Percentiles rank a stretch among this genome's conserved stretches.
phyloP scores from a whole-genome alignment of 1,284 basidiomycete species.

The Stygiomarasmius scandens region DNA sequence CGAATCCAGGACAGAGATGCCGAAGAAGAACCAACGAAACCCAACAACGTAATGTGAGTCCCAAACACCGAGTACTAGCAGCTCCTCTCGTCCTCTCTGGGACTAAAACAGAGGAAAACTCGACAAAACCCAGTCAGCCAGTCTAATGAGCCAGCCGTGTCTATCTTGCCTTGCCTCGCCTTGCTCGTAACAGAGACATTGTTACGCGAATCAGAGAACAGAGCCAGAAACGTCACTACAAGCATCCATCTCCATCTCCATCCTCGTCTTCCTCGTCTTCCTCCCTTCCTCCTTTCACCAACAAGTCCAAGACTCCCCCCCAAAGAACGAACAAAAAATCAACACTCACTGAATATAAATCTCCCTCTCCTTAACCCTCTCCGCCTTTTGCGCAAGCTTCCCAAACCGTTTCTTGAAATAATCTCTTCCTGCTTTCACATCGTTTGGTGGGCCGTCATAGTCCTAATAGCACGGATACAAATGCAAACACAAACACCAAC shows the following conservation, averaged over 20 bases:
- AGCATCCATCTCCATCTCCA: no score
- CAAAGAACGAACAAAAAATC: background rate
- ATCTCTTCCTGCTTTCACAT: slow-evolving; percentile 76
- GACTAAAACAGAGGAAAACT: no score
- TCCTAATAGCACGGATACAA: slow-evolving; percentile 47
- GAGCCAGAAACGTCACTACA: no score
- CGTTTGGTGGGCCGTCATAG: slow-evolving; percentile 71
- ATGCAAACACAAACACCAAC: background rate
- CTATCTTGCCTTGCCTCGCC: no score
- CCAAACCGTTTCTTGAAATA: slow-evolving; percentile 92
- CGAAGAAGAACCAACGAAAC: background rate
- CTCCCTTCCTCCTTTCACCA: background rate
- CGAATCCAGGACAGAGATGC: background rate
- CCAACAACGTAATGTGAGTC: no score
- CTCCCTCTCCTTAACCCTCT: slow-evolving; percentile 82
- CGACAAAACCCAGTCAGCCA: no score
- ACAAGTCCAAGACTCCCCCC: background rate
- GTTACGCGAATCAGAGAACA: no score
- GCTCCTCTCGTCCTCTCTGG: no score
- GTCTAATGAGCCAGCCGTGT: no score
- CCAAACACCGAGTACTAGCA: no score
- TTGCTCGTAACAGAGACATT: no score
- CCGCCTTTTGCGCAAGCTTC: slow-evolving; percentile 79
- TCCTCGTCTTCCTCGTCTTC: no score
- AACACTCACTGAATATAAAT: slow-evolving; percentile 86